Base-by-base conservation (phyloP, 192 early-diverging fungal species). In the Backusella macrospora region DNA sequence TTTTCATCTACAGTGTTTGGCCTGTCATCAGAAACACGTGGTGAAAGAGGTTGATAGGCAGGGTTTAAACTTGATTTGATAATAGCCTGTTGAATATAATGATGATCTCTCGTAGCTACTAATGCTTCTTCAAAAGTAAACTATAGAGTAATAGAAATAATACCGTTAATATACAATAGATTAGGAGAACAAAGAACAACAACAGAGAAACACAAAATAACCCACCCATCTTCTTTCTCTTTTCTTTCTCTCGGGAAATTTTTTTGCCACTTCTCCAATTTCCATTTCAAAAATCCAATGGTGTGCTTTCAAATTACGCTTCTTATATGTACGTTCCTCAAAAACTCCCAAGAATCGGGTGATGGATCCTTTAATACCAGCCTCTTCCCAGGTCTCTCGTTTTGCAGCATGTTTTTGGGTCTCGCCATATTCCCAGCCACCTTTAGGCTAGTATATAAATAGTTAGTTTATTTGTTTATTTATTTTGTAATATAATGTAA, bases 361-460 rank as follows among this genome's bases (percentile, higher is more conserved):
- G 68, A 88, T 82, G 26, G n/a, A 73, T 14, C 87, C 87, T 74
- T 76, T 79, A 4, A 75, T 81, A 29, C 87, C 87, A 44, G 85
- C 83, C 81, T 88, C 87, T 78, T 88, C 87, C 77, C 83, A 88
- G 6, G 87, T 88, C 67, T 88, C 87, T 67, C 87, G 72, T 10
- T 55, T 63, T 42, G 87, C 87, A 34, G 85, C 84, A 44, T 82
- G 73, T 69, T 82, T 78, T 37, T 82, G 74, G 10, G 87, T 81
- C 72, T 88, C 87, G 55, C 85, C 84, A 62, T 85, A 82, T 66
- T 88, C 87, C 87, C 87, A 88, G 10, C 87, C 87, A 21, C 87
- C 87, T 73, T 88, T 86, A 10, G 87, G 86, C 80, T 80, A 73
- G 23, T 15, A 48, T 15, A 48, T 48, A 48, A 15, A 6, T 62